These are phyloP conservation scores for Tolypocladium amazonense DNA, from an alignment of 2,329 filamentous ascomycete species.

Conservation along the genomic window DNA sequence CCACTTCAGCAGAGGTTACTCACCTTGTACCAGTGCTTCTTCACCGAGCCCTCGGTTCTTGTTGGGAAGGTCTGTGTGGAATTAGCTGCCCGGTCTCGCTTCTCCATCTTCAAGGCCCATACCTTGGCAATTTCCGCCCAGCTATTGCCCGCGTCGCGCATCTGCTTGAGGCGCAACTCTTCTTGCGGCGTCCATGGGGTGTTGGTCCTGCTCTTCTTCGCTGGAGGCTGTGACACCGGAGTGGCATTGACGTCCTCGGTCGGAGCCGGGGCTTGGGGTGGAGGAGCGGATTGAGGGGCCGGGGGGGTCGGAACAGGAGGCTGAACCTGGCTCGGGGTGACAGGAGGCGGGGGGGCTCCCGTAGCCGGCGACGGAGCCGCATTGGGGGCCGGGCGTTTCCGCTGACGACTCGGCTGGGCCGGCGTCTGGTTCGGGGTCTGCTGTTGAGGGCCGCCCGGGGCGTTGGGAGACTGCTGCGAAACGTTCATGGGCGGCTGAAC, in stretches of 20 bases:
- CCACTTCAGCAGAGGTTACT: conserved; percentile 7
- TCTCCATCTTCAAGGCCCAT: conserved; percentile 31
- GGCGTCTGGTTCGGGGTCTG: conserved; percentile 28
- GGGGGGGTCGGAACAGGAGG: conserved; percentile 17
- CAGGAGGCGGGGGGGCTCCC: conserved; percentile 19
- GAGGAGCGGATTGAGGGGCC: conserved; percentile 16
- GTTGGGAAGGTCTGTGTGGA: conserved; percentile 68
- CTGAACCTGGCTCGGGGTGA: conserved; percentile 21
- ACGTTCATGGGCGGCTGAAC: conserved; percentile 34
- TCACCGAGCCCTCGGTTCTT: conserved; percentile 92
- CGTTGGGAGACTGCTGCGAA: conserved; percentile 25
- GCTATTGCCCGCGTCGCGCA: conserved; percentile 86
- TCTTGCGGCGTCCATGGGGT: conserved; percentile 96
- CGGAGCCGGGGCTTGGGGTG: conserved; percentile 16
- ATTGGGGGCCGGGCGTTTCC: conserved; percentile 30
- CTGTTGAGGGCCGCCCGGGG: conserved; percentile 17
- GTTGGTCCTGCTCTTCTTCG: conserved; percentile 95
- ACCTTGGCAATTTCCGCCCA: conserved; percentile 99
- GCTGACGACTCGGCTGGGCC: conserved; percentile 24
- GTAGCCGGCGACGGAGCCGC: conserved; percentile 27
- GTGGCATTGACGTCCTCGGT: conserved; percentile 19
- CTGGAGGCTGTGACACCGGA: conserved; percentile 36
- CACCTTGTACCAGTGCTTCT: conserved; percentile 99
- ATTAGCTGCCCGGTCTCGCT: background rate
- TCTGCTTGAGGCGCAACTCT: conserved; percentile 82